These are phyloP conservation scores for Epithele typhae DNA, from an alignment of 768 basidiomycete species.

Conservation along the genomic window DNA sequence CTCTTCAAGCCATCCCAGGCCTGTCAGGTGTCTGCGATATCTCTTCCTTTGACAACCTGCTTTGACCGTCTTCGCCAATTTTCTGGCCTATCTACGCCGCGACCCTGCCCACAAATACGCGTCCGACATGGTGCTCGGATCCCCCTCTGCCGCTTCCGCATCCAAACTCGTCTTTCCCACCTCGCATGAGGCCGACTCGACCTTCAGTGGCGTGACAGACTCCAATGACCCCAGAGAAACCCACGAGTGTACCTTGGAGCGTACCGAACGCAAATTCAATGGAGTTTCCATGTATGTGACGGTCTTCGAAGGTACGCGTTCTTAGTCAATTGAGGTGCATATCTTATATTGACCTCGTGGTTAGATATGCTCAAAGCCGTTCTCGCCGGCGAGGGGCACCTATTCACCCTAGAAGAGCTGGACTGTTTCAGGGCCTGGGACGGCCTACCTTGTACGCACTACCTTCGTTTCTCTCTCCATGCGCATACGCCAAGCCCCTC, in stretches of 20 bases:
- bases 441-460: constrained; percentile 45
- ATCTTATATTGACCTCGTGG: neutral
- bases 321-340: neutral
- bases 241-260: too few species aligned
- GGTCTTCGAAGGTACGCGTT: constrained; percentile 16
- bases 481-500: too few species aligned
- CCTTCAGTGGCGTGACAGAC: neutral
- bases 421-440: constrained; percentile 38
- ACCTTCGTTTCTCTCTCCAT: too few species aligned
- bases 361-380: constrained; percentile 57
- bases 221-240: neutral
- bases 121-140: constrained; percentile 7
- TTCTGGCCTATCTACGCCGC: too few species aligned
- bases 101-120: neutral
- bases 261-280: neutral
- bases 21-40: too few species aligned
- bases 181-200: neutral
- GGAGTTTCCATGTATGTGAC: constrained; percentile 18
- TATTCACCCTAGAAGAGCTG: constrained; percentile 49
- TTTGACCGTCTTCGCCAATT: too few species aligned
- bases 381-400: constrained; percentile 41
- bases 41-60: too few species aligned
- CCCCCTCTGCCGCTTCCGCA: constrained; percentile 8
- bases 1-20: too few species aligned
- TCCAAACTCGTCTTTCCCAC: constrained; percentile 8